Base-by-base conservation (phyloP, 1,284 basidiomycete species). In the Ganoderma boninense region DNA sequence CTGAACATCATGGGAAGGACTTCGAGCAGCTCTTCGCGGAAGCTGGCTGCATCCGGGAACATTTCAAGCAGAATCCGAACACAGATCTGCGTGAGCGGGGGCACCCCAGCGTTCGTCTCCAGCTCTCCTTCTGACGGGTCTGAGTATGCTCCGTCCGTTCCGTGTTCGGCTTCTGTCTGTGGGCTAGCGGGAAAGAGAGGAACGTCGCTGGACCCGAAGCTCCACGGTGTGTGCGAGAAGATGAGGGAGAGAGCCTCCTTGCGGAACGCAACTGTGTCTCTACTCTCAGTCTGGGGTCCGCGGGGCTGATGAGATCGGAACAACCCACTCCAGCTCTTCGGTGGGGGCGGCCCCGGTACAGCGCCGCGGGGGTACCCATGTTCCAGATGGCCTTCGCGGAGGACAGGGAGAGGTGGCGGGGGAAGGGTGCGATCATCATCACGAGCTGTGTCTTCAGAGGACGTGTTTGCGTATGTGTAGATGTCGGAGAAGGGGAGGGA, bases 1-100 rank as follows among this genome's bases (percentile, higher is more conserved):
- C 87, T 84, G 40, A 92, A 83, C 76, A 92, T 90, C 0, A 80
- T 76, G 0, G 90, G 87, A 11, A 93, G 81, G 68, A 81, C 85
- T 0, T 86, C 84, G 2, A 86, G 81, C 62, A 89, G 76, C 26
- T 86, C 81, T 26, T 84, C 76, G n/a, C 74, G 79, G 40, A 84
- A 80, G 49, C 79, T 73, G 14, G 70, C 77, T 14, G 69, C 49
- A 26, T 67, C 65, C 54, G 77, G 79, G 38, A 73, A 71, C 20
- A 67, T 67, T 7, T 73, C 71, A 16, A 83, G 77, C 67, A 87
- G 71, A 82, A 84, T 72, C 82, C 84, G 71, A 71, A 82, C 70
- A 73, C 83, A 79, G 78, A 83, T 71, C 65, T 83, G 62, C 69
- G 85, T 82, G 32, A 93, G 82, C 20, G 85, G 79, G 16, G 88